Evolutionary conservation across 2,329 filamentous ascomycete species (phyloP).

Genomic region (Mycosphaerella sp.): DNA sequence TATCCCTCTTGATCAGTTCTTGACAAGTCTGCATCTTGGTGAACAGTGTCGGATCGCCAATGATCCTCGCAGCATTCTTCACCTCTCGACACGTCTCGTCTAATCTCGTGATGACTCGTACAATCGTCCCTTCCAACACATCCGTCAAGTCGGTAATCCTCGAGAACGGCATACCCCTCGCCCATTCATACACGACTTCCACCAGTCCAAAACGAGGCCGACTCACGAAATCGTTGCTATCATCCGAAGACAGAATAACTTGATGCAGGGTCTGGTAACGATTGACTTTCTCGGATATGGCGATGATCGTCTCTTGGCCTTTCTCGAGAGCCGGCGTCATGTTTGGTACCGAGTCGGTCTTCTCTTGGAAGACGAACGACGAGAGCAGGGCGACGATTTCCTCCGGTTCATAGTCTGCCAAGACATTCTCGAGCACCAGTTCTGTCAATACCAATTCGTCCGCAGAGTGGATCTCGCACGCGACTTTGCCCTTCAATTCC

Average conservation of each 20-base stretch:
- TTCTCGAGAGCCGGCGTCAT: slow-evolving; percentile 75
- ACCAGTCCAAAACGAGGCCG: slow-evolving; percentile 86
- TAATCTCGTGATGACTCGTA: slow-evolving; percentile 83
- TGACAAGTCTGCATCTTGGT: slow-evolving; percentile 96
- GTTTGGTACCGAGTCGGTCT: slow-evolving; percentile 74
- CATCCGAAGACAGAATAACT: slow-evolving; percentile 83
- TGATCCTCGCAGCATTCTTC: slow-evolving; percentile 91
- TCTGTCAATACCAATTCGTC: slow-evolving; percentile 96
- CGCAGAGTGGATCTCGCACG: slow-evolving; percentile 95
- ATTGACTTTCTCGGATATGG: slow-evolving; percentile 89
- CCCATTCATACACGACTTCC: slow-evolving; percentile 99
- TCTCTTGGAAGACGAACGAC: slow-evolving; percentile 96
- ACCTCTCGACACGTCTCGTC: slow-evolving; percentile 97
- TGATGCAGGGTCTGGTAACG: slow-evolving; percentile 82
- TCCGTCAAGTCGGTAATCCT: slow-evolving; percentile 95
- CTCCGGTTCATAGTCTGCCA: slow-evolving; percentile 90
- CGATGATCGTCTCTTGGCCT: slow-evolving; percentile 78
- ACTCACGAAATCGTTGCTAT: slow-evolving; percentile 85
- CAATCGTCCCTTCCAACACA: slow-evolving; percentile 94
- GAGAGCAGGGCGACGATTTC: slow-evolving; percentile 94
- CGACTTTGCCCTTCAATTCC: slow-evolving; percentile 95
- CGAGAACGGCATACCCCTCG: slow-evolving; percentile 94
- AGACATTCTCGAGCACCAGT: slow-evolving; percentile 90
- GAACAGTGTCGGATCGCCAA: slow-evolving; percentile 88
- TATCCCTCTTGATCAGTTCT: slow-evolving; percentile 95